Base-by-base conservation (phyloP, 2,329 filamentous ascomycete species). In the Aspergillus sp. region DNA sequence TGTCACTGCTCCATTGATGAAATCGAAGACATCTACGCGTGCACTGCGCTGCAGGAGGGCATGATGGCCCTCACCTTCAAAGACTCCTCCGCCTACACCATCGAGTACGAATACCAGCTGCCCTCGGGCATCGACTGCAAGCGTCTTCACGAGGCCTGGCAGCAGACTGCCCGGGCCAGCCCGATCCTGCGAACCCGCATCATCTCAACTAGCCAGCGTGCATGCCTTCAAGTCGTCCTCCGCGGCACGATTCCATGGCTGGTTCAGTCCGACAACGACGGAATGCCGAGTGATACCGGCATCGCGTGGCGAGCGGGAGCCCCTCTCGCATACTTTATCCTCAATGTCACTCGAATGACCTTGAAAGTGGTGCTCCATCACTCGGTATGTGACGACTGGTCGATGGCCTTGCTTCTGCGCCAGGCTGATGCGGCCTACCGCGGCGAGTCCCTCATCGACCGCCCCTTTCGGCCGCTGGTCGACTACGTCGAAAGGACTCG, bases 371-470 rank as follows among this genome's bases (percentile, higher is more conserved):
- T 34, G 9, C 42, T 51, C 7, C 51, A 54, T 39, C 52, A 53
- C 40, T 43, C 50, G 3, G 43, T 53, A n/a, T 51, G 50, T 28
- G 52, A 54, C 12, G 37, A 47, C 29, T 54, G 52, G 52, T 54
- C 52, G 3, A 49, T 54, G 27, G 50, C 40, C 12, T 33, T 51
- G 7, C 39, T 54, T 8, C 12, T 53, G 37, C 40, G 39, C 3
- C 39, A 54, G 28, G 41, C 39, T 0, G 43, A 43, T 5, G 39
- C 32, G 9, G 50, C 52, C n/a, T 53, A 50, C 28, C 34, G 27
- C 5, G 49, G 51, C 12, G 11, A 44, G 10, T 30, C 38, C n/a
- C 37, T 53, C 3, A 5, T n/a, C 4, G 12, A 7, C 8, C 43
- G 34, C 5, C 45, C 49, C 5, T 53, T 51, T 33, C 40, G 50